Conservation (phyloP, 1,284 basidiomycete genomes). For the Cystobasidium slooffiae region DNA sequence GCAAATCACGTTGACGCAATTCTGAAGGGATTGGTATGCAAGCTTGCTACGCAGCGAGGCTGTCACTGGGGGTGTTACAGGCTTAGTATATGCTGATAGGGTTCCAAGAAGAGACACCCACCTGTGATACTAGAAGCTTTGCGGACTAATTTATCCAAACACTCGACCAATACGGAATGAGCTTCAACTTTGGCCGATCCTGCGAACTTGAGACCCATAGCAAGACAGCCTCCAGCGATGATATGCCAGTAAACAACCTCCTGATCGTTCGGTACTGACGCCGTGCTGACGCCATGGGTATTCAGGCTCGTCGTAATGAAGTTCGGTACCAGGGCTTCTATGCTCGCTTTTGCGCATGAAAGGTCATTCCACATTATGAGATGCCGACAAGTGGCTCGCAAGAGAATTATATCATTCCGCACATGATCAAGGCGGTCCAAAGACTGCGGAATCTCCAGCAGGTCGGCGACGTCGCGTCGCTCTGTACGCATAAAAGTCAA, state of each 20-base stretch:
- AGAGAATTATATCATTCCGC: conserved; percentile 82
- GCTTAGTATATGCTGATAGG: background rate
- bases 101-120: conserved; percentile 44
- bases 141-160: conserved; percentile 71
- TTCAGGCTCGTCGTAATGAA: conserved; percentile 63
- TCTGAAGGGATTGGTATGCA: conserved; percentile 75
- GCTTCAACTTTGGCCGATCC: conserved; percentile 87
- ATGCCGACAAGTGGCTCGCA: conserved; percentile 75
- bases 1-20: conserved; percentile 84
- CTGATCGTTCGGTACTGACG: conserved; percentile 63
- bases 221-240: conserved; percentile 86
- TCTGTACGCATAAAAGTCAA: conserved; percentile 89
- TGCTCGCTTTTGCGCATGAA: conserved; percentile 74
- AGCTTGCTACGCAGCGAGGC: conserved; percentile 41
- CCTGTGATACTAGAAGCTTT: conserved; percentile 60
- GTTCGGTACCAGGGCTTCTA: conserved; percentile 72
- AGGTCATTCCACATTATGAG: conserved; percentile 89
- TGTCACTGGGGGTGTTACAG: conserved; percentile 6
- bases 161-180: conserved; percentile 76
- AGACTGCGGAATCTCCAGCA: conserved; percentile 80
- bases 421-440: conserved; percentile 77
- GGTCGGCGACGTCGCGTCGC: conserved; percentile 79
- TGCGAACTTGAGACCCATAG: conserved; percentile 87
- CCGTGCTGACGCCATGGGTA: conserved; percentile 58
- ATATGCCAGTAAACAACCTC: conserved; percentile 81